Conservation (phyloP, 83 land plant species). For the Diphasiastrum complanatum region DNA sequence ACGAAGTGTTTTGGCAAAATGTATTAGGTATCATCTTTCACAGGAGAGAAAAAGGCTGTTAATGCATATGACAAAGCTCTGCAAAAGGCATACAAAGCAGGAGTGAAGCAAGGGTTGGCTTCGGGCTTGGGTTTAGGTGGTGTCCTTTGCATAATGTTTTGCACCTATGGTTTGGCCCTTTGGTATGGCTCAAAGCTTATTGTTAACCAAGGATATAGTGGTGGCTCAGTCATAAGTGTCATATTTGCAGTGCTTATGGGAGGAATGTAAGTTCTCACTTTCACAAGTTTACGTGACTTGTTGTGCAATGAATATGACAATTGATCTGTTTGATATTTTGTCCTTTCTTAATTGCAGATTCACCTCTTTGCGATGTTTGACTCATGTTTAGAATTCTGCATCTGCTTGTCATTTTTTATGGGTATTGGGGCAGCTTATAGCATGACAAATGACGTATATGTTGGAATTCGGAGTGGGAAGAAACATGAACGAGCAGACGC, state of each 20-base stretch:
- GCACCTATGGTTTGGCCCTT: constrained; percentile 38
- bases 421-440: too few relatives aligned
- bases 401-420: too few relatives aligned
- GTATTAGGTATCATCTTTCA: constrained; percentile 41
- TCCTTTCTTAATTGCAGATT: too few relatives aligned
- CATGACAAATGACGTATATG: too few relatives aligned
- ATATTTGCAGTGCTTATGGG: constrained; percentile 51
- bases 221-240: constrained; percentile 43
- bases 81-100: not conserved
- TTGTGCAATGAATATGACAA: too few relatives aligned
- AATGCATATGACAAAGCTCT: constrained; percentile 8
- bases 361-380: too few relatives aligned
- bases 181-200: constrained; percentile 51
- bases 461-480: too few relatives aligned
- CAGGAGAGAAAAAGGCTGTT: constrained; percentile 33
- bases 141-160: constrained; percentile 21
- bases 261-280: constrained; percentile 38
- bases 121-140: constrained; percentile 37
- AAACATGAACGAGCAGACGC: too few relatives aligned
- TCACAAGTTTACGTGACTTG: too few relatives aligned
- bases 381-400: too few relatives aligned
- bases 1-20: not conserved
- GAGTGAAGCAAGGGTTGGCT: constrained; percentile 26
- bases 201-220: constrained; percentile 37
- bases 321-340: too few relatives aligned